Evolutionary conservation across 139 green algal species (phyloP).

Genomic region (Chlorella sp.): DNA sequence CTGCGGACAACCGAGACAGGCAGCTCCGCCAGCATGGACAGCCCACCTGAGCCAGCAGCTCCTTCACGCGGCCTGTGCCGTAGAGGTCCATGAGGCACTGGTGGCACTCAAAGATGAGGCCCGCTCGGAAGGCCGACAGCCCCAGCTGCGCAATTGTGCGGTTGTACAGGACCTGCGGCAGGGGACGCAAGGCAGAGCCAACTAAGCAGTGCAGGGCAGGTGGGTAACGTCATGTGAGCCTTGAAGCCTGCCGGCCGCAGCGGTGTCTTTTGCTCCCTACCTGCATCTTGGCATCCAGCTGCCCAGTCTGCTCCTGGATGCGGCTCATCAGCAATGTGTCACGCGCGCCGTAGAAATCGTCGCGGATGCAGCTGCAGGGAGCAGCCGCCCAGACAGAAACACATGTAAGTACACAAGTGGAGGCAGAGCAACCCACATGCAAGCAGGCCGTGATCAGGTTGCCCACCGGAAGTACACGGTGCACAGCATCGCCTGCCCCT

Average conservation of each 20-base stretch:
- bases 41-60: conserved; percentile 93
- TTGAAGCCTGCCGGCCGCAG: neutral
- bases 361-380: conserved; percentile 71
- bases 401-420: neutral
- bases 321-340: conserved; percentile 98
- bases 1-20: too few relatives aligned
- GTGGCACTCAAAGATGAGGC: conserved; percentile 90
- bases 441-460: neutral
- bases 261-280: neutral
- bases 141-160: conserved; percentile 95
- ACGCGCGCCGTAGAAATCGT: conserved; percentile 91
- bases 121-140: conserved; percentile 89
- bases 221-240: neutral
- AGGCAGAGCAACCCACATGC: neutral
- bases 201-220: neutral
- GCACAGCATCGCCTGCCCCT: conserved; percentile 96
- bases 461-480: conserved; percentile 88
- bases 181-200: neutral
- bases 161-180: conserved; percentile 98
- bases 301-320: conserved; percentile 73
- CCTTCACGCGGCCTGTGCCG: conserved; percentile 89
- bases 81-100: conserved; percentile 96
- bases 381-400: neutral
- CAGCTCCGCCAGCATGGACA: too few relatives aligned
- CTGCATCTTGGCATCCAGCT: conserved; percentile 72